Evolutionary conservation across 495 filamentous ascomycete genomes (phyloP).

Genomic region (Chaetomium cochliodes): DNA sequence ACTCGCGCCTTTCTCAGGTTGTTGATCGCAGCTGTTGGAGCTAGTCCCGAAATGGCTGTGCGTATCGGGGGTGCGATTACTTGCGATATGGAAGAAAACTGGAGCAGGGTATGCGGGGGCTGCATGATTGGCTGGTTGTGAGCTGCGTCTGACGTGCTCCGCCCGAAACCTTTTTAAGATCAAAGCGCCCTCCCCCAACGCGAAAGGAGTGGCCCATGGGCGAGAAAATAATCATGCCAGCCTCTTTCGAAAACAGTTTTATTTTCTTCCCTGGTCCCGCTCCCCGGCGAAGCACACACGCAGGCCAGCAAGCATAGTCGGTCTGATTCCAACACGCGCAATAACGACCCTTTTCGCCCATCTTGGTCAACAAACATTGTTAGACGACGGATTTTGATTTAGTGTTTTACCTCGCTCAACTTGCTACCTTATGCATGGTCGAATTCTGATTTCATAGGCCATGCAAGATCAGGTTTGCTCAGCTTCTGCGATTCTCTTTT

Average conservation of each 20-base stretch:
- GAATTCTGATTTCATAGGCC: not conserved
- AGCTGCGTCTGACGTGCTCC: not conserved
- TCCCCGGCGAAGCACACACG: conserved; percentile 1
- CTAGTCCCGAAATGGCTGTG: conserved; percentile 43
- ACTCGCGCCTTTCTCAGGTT: conserved; percentile 31
- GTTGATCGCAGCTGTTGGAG: conserved; percentile 39
- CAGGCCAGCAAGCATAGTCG: not conserved
- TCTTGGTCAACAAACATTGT: conserved; percentile 1
- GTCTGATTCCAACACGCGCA: conserved; percentile 9
- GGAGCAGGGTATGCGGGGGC: conserved; percentile 10
- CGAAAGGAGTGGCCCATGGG: conserved; percentile 14
- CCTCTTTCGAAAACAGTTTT: not conserved
- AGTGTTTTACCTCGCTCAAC: conserved; percentile 6
- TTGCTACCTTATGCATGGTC: not conserved
- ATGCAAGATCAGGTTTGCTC: not conserved
- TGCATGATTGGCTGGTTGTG: conserved; percentile 22
- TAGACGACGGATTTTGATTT: conserved; percentile 19
- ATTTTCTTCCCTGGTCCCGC: not conserved
- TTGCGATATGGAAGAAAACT: conserved; percentile 22
- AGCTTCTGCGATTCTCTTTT: not conserved
- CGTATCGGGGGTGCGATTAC: conserved; percentile 17
- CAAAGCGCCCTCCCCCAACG: conserved; percentile 6
- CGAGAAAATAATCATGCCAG: conserved; percentile 1
- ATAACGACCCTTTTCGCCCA: not conserved
- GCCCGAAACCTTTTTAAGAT: conserved; percentile 10